Percentiles rank a stretch among this genome's conserved stretches.
Conservation (phyloP, 208 protist genomes). For the Endotrypanum monterogeii region DNA sequence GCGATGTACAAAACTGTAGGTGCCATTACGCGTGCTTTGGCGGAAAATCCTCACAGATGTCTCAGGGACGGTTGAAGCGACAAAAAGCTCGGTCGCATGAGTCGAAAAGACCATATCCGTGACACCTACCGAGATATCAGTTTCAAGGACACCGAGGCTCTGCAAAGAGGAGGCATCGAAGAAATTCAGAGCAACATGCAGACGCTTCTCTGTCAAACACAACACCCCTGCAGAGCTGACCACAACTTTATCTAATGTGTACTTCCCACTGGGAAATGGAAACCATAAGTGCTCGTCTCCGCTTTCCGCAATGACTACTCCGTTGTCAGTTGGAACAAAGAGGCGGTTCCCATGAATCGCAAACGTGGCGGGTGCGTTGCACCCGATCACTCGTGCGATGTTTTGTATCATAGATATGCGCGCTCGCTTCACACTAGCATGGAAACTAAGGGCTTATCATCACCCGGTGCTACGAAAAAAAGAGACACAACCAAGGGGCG, state of each 20-base stretch:
- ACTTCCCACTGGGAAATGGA: conserved; percentile 44
- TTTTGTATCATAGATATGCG: neutral
- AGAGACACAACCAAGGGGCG: neutral
- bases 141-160: conserved; percentile 39
- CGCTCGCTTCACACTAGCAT: too few relatives aligned
- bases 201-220: conserved; percentile 57
- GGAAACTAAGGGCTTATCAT: too few relatives aligned
- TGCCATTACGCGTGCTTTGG: conserved; percentile 4
- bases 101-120: conserved; percentile 55
- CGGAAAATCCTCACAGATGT: conserved; percentile 43
- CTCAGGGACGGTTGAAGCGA: conserved; percentile 45
- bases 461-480: neutral
- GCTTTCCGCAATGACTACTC: conserved; percentile 38
- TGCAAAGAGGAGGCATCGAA: conserved; percentile 48
- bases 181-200: conserved; percentile 57
- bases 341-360: conserved; percentile 28
- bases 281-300: conserved; percentile 49
- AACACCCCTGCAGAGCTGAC: conserved; percentile 36
- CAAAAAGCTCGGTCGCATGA: conserved; percentile 51
- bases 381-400: conserved; percentile 34
- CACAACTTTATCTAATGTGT: conserved; percentile 52
- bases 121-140: conserved; percentile 51
- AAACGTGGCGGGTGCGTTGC: conserved; percentile 34
- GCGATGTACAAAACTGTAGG: conserved; percentile 16
- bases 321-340: conserved; percentile 48